Conservation (phyloP, 768 basidiomycete genomes). For the Infundibulicybe gibba region DNA sequence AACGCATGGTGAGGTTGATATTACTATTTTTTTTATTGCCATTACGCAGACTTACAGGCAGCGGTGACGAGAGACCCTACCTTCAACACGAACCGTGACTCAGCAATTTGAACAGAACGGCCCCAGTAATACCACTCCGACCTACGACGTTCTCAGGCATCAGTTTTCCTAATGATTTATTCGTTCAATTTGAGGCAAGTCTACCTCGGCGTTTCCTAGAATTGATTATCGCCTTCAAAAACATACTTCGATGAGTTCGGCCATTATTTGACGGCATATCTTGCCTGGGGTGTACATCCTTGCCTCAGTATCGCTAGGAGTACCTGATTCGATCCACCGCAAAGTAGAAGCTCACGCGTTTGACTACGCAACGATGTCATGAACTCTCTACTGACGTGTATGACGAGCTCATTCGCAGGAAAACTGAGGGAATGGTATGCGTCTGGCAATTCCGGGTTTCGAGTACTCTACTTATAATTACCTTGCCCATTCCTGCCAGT, state of each 20-base stretch:
- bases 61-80: conserved; percentile 13
- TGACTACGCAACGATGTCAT: conserved; percentile 95
- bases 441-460: conserved; percentile 1
- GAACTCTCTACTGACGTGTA: conserved; percentile 98
- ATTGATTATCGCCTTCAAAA: conserved; percentile 65
- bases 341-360: conserved; percentile 87
- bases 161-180: conserved; percentile 80
- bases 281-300: conserved; percentile 58
- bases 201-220: conserved; percentile 45
- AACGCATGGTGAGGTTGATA: no score
- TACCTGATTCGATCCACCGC: conserved; percentile 79
- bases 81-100: neutral
- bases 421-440: conserved; percentile 67
- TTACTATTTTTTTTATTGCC: no score
- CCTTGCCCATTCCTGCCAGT: conserved; percentile 88
- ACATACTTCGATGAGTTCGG: conserved; percentile 72
- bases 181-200: conserved; percentile 57
- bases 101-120: conserved; percentile 51
- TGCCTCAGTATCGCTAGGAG: conserved; percentile 37
- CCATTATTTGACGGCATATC: conserved; percentile 67
- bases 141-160: conserved; percentile 87
- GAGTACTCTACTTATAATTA: conserved; percentile 8
- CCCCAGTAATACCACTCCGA: conserved; percentile 67
- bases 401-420: conserved; percentile 87
- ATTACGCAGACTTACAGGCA: conserved; percentile 24